phyloP scores from a whole-genome alignment of 2,329 filamentous ascomycete genomes.

The Tolypocladium endophyticum region DNA sequence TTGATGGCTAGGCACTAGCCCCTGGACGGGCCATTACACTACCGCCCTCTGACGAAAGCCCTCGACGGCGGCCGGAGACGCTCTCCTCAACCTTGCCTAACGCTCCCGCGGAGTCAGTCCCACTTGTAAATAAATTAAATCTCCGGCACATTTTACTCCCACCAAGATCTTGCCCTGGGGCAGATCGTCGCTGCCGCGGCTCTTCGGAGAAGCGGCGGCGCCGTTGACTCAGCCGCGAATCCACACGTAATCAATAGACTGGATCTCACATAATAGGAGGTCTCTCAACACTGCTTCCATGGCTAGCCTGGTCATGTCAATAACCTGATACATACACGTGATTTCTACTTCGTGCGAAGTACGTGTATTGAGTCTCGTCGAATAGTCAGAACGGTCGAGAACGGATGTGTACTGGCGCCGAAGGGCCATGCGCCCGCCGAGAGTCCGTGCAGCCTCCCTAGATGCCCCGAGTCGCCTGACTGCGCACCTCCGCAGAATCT shows the following conservation, averaged over 20 bases:
- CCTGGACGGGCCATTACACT: not conserved
- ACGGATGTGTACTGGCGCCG: no score
- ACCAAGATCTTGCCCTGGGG: not conserved
- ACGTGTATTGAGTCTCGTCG: not conserved
- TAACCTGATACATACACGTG: no score
- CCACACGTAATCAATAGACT: not conserved
- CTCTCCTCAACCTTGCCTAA: not conserved
- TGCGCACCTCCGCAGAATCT: not conserved
- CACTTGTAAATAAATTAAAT: not conserved
- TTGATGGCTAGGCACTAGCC: not conserved
- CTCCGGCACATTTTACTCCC: not conserved
- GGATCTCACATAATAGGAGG: not conserved
- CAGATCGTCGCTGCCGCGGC: not conserved
- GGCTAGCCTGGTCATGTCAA: not conserved
- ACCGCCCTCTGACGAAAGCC: no score
- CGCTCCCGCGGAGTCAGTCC: not conserved
- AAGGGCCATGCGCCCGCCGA: not conserved
- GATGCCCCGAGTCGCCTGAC: not conserved
- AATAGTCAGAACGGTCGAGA: not conserved
- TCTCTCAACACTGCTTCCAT: not conserved
- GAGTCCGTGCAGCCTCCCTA: no score
- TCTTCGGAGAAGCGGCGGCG: not conserved
- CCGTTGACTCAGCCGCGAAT: not conserved
- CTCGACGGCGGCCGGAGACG: not conserved
- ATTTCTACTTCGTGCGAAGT: no score